phyloP scores from a whole-genome alignment of 129 eudicot genomes.

The Centaurea solstitialis region DNA sequence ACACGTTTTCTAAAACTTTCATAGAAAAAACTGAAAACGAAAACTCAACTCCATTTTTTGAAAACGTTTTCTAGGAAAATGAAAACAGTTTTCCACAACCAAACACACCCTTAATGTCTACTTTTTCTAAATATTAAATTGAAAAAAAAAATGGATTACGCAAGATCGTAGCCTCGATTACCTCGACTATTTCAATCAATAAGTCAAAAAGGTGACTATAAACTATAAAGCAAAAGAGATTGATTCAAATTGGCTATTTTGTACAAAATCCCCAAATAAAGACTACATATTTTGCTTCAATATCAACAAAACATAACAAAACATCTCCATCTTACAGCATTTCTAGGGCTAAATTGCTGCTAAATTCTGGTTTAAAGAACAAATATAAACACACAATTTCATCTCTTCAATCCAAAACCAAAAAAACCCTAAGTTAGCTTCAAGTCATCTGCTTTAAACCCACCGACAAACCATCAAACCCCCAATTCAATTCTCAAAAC shows the following conservation, averaged over 20 bases:
- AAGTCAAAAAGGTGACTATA: neutral
- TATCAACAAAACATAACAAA: neutral
- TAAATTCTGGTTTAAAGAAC: neutral
- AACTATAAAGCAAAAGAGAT: neutral
- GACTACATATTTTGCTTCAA: neutral
- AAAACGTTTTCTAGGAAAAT: no score
- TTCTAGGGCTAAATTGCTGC: neutral
- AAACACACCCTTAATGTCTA: no score
- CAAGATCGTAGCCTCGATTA: neutral
- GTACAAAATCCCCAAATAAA: slow-evolving; percentile 8
- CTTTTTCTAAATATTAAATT: neutral
- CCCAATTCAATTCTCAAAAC: neutral
- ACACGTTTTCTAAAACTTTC: no score
- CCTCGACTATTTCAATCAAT: neutral
- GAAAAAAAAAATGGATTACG: neutral
- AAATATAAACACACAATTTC: slow-evolving; percentile 1
- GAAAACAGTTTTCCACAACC: no score
- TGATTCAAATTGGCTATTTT: neutral
- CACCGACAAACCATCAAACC: slow-evolving; percentile 6
- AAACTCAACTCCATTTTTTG: no score
- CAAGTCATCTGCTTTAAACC: slow-evolving; percentile 11
- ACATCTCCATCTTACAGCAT: neutral
- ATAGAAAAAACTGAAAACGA: no score
- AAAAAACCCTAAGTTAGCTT: slow-evolving; percentile 8
- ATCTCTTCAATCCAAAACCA: neutral